Percentiles rank a stretch among this genome's conserved stretches.
Conservation (phyloP, 1,139 yeast genomes). For the Dujonia santamariae region DNA sequence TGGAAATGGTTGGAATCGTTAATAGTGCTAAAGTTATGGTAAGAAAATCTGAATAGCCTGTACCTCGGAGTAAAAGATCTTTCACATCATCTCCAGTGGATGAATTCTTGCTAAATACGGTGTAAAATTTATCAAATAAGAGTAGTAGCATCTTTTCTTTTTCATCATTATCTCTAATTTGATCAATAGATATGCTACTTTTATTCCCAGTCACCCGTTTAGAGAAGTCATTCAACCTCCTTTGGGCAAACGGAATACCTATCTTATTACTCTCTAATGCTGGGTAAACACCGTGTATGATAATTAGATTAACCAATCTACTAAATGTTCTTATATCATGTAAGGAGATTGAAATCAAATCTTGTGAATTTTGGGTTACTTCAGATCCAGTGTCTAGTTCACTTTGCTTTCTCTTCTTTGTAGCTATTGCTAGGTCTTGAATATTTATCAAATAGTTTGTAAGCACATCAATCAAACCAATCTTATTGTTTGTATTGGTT, state of each 20-base stretch:
- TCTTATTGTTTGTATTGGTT: neutral
- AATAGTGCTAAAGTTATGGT: constrained; percentile 53
- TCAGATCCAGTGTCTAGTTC: constrained; percentile 12
- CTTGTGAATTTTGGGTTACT: constrained; percentile 20
- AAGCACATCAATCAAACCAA: neutral
- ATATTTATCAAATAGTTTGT: neutral
- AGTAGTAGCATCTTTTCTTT: constrained; percentile 10
- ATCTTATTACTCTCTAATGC: constrained; percentile 50
- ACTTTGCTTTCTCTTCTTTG: constrained; percentile 35
- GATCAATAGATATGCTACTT: too few species aligned
- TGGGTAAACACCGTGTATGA: constrained; percentile 71
- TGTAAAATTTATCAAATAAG: constrained; percentile 31
- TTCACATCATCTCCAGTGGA: constrained; percentile 46
- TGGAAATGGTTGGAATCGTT: constrained; percentile 34
- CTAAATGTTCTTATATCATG: constrained; percentile 81
- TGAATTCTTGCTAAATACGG: constrained; percentile 28
- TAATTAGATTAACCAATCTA: constrained; percentile 57
- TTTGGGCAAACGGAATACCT: constrained; percentile 64
- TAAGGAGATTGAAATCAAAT: constrained; percentile 67
- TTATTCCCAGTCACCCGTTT: constrained; percentile 10
- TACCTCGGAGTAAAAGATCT: constrained; percentile 59
- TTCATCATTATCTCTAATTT: constrained; percentile 12
- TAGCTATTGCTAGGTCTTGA: constrained; percentile 14
- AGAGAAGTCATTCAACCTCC: constrained; percentile 49
- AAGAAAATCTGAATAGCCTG: constrained; percentile 70